Evolutionary conservation across 306 rosid genomes (phyloP).

Genomic region (Senna tora): DNA sequence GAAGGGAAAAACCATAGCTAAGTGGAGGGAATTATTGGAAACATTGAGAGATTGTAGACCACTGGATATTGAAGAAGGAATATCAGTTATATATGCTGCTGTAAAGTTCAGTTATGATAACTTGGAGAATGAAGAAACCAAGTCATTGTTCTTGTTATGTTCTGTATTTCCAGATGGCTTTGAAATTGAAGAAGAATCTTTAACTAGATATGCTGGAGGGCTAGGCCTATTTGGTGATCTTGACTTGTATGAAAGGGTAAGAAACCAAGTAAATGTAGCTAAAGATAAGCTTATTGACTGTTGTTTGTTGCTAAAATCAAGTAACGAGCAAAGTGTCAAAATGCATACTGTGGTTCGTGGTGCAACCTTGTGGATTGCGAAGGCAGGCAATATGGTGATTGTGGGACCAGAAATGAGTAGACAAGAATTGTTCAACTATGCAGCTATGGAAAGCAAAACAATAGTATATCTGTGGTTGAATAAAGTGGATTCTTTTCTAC

Average conservation of each 20-base stretch:
- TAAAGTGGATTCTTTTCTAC: background rate
- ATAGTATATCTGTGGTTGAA: slow-evolving; percentile 19
- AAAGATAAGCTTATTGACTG: slow-evolving; percentile 13
- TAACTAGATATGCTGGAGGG: slow-evolving; percentile 5
- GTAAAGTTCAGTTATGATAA: slow-evolving; percentile 31
- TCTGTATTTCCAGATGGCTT: slow-evolving; percentile 35
- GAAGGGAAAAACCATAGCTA: background rate
- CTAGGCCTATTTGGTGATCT: slow-evolving; percentile 9
- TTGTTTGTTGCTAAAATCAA: slow-evolving; percentile 5
- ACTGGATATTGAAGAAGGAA: slow-evolving; percentile 3
- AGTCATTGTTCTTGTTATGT: slow-evolving; percentile 26
- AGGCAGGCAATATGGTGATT: background rate
- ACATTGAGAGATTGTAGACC: background rate
- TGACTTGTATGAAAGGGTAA: background rate
- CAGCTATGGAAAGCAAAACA: background rate
- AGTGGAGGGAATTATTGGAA: background rate
- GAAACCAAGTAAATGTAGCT: slow-evolving; percentile 5
- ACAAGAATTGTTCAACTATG: background rate
- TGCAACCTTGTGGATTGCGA: slow-evolving; percentile 11
- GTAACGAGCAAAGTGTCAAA: background rate
- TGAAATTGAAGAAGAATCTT: background rate
- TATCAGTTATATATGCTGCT: background rate
- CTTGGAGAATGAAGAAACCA: slow-evolving; percentile 15
- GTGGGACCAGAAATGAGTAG: background rate
- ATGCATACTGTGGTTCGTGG: slow-evolving; percentile 34